Evolutionary conservation across 2,329 filamentous ascomycete species (phyloP).

Genomic region (Phaeosphaeriaceae sp.): DNA sequence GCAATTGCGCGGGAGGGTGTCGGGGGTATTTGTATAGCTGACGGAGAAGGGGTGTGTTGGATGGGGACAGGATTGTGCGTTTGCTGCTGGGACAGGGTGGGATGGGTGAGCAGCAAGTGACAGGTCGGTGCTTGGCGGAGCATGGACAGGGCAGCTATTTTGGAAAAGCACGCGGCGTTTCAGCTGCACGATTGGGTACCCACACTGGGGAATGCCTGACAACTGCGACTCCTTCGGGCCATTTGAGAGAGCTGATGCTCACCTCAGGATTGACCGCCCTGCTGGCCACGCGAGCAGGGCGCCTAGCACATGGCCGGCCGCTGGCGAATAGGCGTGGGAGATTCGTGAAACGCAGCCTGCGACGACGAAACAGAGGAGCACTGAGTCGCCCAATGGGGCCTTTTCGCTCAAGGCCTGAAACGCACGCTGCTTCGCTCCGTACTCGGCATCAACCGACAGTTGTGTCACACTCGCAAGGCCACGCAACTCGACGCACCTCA

Average conservation of each 20-base stretch:
- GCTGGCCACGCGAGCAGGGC: slow-evolving; percentile 18
- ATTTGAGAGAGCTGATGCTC: slow-evolving; percentile 22
- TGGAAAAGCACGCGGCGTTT: slow-evolving; percentile 8
- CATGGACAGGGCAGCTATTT: slow-evolving; percentile 14
- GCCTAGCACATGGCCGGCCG: slow-evolving; percentile 19
- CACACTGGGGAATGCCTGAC: slow-evolving; percentile 4
- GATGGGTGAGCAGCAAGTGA: slow-evolving; percentile 4
- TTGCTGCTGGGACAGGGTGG: slow-evolving; percentile 1
- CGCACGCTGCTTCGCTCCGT: background rate
- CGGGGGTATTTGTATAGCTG: slow-evolving; percentile 5
- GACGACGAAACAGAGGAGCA: background rate
- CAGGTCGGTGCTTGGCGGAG: slow-evolving; percentile 23
- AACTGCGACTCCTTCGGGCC: slow-evolving; percentile 1
- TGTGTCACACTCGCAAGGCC: background rate
- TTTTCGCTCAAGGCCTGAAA: background rate
- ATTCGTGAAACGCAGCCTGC: background rate
- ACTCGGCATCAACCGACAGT: background rate
- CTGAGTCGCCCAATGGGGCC: background rate
- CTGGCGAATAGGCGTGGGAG: slow-evolving; percentile 19
- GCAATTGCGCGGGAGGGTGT: slow-evolving; percentile 9
- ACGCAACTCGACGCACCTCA: background rate
- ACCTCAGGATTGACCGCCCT: background rate
- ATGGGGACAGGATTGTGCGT: background rate
- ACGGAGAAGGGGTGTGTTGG: slow-evolving; percentile 12
- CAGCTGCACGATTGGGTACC: slow-evolving; percentile 12